phyloP scores from a whole-genome alignment of 192 early-diverging fungal genomes.

The Podila verticillata region DNA sequence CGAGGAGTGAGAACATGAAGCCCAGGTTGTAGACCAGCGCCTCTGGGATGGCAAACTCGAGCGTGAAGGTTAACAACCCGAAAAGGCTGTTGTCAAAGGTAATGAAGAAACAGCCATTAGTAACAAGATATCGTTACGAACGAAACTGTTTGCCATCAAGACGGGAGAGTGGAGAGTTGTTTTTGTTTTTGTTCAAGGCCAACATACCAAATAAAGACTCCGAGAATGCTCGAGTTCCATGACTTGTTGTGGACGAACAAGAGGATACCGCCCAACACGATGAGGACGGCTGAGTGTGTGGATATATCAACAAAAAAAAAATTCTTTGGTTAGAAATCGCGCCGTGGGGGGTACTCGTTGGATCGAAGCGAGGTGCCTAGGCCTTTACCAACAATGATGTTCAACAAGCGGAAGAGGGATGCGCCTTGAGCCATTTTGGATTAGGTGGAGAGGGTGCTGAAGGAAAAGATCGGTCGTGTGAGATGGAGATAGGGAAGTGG shows the following conservation, averaged over 20 bases:
- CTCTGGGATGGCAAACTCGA: conserved; percentile 35
- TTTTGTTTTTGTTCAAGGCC: background rate
- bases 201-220: conserved; percentile 30
- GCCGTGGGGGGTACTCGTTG: too few species aligned
- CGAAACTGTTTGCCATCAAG: too few species aligned
- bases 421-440: conserved; percentile 37
- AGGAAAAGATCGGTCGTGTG: background rate
- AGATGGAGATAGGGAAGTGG: background rate
- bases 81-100: conserved; percentile 3
- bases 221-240: conserved; percentile 44
- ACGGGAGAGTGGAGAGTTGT: too few species aligned
- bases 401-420: conserved; percentile 28
- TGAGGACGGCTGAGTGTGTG: conserved; percentile 8
- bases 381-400: conserved; percentile 22
- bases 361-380: background rate
- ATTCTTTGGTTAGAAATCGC: too few species aligned
- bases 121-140: too few species aligned
- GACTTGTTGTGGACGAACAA: conserved; percentile 22
- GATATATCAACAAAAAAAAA: background rate
- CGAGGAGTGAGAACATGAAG: conserved; percentile 37
- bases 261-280: conserved; percentile 26
- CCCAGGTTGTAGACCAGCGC: conserved; percentile 33
- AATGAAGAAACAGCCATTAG: background rate
- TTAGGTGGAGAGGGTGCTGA: background rate
- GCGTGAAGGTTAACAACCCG: conserved; percentile 24